Percentiles rank a stretch among this genome's conserved stretches.
phyloP scores from a whole-genome alignment of 805 yeast species.

The Dipodascus albidus region DNA sequence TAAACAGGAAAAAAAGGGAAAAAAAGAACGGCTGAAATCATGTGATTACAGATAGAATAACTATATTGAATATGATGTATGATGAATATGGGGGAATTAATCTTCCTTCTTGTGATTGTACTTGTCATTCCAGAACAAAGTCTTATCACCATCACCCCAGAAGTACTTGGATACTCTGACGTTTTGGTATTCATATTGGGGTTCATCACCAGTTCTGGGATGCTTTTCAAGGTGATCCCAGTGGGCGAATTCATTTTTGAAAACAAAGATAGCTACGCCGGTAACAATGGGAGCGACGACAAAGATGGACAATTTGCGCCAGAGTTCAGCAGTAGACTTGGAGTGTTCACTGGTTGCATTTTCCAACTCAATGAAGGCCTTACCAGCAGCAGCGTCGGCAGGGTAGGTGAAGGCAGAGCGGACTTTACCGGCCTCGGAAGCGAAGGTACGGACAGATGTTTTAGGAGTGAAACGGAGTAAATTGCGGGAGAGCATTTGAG shows the following conservation, averaged over 20 bases:
- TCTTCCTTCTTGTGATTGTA: slow-evolving; percentile 59
- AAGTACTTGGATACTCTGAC: slow-evolving; percentile 59
- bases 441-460: neutral
- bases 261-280: slow-evolving; percentile 69
- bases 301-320: slow-evolving; percentile 76
- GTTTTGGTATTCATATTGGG: slow-evolving; percentile 84
- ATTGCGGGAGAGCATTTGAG: neutral
- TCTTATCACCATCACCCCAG: slow-evolving; percentile 99
- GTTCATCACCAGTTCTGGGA: slow-evolving; percentile 57
- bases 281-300: slow-evolving; percentile 77
- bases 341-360: slow-evolving; percentile 75
- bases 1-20: no score
- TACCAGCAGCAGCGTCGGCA: slow-evolving; percentile 53
- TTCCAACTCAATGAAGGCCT: slow-evolving; percentile 48
- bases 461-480: neutral
- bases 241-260: slow-evolving; percentile 74
- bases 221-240: slow-evolving; percentile 64
- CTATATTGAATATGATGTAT: neutral
- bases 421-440: slow-evolving; percentile 2
- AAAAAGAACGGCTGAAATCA: slow-evolving; percentile 1
- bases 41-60: neutral
- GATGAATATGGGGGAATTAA: neutral
- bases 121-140: slow-evolving; percentile 90
- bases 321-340: slow-evolving; percentile 54
- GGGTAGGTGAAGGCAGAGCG: slow-evolving; percentile 3